These are phyloP conservation scores for Colletotrichum echinochloae DNA, from an alignment of 2,329 filamentous ascomycete species.

Conservation along the genomic window DNA sequence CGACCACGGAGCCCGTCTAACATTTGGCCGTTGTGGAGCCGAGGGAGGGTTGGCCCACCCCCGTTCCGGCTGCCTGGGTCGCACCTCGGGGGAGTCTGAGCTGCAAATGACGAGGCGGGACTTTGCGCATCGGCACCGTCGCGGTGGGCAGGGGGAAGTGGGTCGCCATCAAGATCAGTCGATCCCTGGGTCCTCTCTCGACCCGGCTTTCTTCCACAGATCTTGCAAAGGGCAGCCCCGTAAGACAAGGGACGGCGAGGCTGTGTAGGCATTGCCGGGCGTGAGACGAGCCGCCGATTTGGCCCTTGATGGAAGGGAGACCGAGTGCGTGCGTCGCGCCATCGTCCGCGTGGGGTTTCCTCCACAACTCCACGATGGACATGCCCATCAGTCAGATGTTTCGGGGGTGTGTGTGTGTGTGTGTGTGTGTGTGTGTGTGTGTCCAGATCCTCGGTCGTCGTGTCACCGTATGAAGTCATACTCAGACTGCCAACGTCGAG, in stretches of 20 bases:
- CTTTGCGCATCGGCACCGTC: constrained; percentile 1
- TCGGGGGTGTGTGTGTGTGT: background rate
- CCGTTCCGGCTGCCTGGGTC: constrained; percentile 19
- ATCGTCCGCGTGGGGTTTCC: constrained; percentile 24
- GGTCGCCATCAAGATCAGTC: constrained; percentile 6
- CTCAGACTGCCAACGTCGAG: background rate
- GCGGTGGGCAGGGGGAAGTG: background rate
- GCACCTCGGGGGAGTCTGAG: constrained; percentile 2
- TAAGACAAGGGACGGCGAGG: constrained; percentile 17
- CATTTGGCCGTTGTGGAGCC: constrained; percentile 13
- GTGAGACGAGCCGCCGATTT: background rate
- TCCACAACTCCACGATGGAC: constrained; percentile 22
- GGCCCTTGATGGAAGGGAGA: constrained; percentile 6
- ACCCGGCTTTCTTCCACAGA: background rate
- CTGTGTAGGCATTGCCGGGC: background rate
- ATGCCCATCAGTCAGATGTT: constrained; percentile 9
- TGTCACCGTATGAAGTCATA: constrained; percentile 29
- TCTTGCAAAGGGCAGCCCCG: background rate
- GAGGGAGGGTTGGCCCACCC: background rate
- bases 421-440: background rate
- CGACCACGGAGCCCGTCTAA: background rate
- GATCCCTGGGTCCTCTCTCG: background rate
- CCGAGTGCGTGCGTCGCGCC: constrained; percentile 3
- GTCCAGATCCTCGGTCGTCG: constrained; percentile 28
- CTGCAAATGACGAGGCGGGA: constrained; percentile 11